Evolutionary conservation across 148 eudicot species (phyloP).

Genomic region (Pouteria glomerata): DNA sequence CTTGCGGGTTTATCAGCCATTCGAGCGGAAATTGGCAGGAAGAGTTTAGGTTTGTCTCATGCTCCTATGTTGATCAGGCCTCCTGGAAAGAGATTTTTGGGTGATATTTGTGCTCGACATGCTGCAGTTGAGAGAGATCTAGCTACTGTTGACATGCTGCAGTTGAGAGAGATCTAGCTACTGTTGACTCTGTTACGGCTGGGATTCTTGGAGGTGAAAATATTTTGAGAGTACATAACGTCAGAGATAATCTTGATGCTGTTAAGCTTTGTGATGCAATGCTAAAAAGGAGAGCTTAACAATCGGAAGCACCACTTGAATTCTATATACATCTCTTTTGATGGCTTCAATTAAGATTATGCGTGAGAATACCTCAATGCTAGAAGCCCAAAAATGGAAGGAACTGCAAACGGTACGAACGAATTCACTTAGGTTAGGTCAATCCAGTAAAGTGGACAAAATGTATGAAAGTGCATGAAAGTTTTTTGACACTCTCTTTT

Average conservation of each 20-base stretch:
- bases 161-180: constrained; percentile 68
- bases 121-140: constrained; percentile 65
- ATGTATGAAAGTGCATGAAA: too few relatives aligned
- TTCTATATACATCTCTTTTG: too few relatives aligned
- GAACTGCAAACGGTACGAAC: too few relatives aligned
- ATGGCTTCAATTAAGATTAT: too few relatives aligned
- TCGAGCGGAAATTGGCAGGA: constrained; percentile 59
- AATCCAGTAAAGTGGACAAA: too few relatives aligned
- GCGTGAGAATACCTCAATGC: too few relatives aligned
- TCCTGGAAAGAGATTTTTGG: constrained; percentile 82
- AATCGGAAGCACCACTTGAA: too few relatives aligned
- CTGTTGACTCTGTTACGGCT: constrained; percentile 58
- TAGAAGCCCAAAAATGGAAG: too few relatives aligned
- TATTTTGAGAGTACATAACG: constrained; percentile 85
- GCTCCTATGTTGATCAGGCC: constrained; percentile 78
- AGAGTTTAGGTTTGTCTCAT: constrained; percentile 58
- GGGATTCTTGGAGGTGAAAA: constrained; percentile 83
- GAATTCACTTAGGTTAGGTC: too few relatives aligned
- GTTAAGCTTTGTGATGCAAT: constrained; percentile 78
- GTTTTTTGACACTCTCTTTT: too few relatives aligned
- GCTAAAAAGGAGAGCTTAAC: constrained; percentile 27
- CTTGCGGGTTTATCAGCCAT: constrained; percentile 46
- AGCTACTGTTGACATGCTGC: constrained; percentile 52
- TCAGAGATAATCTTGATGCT: constrained; percentile 64
- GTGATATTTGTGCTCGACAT: constrained; percentile 56